phyloP scores from a whole-genome alignment of 176 grass and related monocot genomes.

The Carex scoparia region DNA sequence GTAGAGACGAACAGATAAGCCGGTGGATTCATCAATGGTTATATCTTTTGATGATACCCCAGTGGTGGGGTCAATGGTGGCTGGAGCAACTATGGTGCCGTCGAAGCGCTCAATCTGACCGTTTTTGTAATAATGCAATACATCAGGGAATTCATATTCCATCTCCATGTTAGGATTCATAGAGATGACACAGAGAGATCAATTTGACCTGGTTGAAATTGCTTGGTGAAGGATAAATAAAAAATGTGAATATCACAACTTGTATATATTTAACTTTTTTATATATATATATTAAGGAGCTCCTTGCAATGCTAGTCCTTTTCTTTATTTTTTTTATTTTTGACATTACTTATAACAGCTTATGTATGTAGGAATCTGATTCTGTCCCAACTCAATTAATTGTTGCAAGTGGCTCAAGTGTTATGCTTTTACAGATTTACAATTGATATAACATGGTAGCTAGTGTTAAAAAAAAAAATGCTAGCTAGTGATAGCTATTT shows the following conservation, averaged over 20 bases:
- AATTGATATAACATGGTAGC: not conserved
- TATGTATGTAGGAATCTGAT: not conserved
- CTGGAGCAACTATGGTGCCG: constrained; percentile 30
- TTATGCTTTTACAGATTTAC: not conserved
- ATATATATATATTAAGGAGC: not conserved
- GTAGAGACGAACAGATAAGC: constrained; percentile 55
- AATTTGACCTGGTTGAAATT: not conserved
- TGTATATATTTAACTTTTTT: not conserved
- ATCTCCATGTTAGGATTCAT: constrained; percentile 34
- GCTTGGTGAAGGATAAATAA: not conserved
- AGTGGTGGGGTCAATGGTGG: constrained; percentile 31
- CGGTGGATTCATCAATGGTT: constrained; percentile 28
- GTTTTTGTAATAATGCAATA: constrained; percentile 50
- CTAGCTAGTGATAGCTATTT: not conserved
- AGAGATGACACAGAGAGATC: not conserved
- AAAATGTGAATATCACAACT: not conserved
- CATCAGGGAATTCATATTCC: constrained; percentile 64
- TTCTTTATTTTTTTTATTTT: not conserved
- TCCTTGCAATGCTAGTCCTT: not conserved
- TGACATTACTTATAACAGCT: not conserved
- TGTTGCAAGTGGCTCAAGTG: not conserved
- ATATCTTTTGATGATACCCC: constrained; percentile 55
- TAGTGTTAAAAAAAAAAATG: not conserved
- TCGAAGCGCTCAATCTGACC: constrained; percentile 47
- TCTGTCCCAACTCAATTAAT: not conserved